These are phyloP conservation scores for Maudiozyma humilis DNA, from an alignment of 1,139 yeast species.

Conservation along the genomic window DNA sequence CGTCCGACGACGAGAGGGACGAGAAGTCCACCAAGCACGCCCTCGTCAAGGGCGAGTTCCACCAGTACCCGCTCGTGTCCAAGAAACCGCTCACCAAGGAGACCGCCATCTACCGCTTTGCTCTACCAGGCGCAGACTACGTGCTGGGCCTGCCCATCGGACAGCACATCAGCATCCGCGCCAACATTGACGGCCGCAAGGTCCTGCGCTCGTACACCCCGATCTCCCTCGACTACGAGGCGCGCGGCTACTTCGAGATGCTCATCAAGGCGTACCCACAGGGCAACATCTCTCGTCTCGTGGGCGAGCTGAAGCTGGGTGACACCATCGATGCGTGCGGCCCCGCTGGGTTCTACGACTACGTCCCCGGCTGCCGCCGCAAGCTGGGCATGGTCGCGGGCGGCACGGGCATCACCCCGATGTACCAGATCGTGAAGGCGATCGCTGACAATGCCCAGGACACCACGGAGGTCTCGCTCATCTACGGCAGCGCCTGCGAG, in stretches of 20 bases:
- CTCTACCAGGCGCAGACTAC: slow-evolving; percentile 67
- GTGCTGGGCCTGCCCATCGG: slow-evolving; percentile 89
- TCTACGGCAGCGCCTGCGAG: slow-evolving; percentile 72
- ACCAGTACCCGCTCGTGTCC: slow-evolving; percentile 74
- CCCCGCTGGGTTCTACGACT: slow-evolving; percentile 87
- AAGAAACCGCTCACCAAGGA: slow-evolving; percentile 75
- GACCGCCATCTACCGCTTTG: slow-evolving; percentile 78
- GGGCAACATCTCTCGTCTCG: slow-evolving; percentile 78
- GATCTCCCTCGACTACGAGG: slow-evolving; percentile 73
- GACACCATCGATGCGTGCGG: slow-evolving; percentile 73
- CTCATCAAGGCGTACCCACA: slow-evolving; percentile 86
- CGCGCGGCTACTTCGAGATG: slow-evolving; percentile 77
- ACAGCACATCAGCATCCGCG: slow-evolving; percentile 78
- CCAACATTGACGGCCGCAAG: slow-evolving; percentile 71
- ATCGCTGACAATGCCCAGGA: slow-evolving; percentile 48
- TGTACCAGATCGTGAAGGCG: slow-evolving; percentile 82
- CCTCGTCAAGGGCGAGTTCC: slow-evolving; percentile 48
- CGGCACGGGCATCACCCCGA: slow-evolving; percentile 94
- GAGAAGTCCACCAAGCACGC: neutral
- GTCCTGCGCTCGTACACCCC: slow-evolving; percentile 92
- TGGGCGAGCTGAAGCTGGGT: slow-evolving; percentile 62
- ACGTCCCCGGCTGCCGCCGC: slow-evolving; percentile 50
- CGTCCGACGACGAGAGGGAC: neutral
- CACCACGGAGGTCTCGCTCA: slow-evolving; percentile 20
- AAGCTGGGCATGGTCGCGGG: slow-evolving; percentile 65